A percentile compares a stretch with the other conserved stretches of the same genome.
phyloP scores from a whole-genome alignment of 2,329 filamentous ascomycete species.

The Esteya vermicola region DNA sequence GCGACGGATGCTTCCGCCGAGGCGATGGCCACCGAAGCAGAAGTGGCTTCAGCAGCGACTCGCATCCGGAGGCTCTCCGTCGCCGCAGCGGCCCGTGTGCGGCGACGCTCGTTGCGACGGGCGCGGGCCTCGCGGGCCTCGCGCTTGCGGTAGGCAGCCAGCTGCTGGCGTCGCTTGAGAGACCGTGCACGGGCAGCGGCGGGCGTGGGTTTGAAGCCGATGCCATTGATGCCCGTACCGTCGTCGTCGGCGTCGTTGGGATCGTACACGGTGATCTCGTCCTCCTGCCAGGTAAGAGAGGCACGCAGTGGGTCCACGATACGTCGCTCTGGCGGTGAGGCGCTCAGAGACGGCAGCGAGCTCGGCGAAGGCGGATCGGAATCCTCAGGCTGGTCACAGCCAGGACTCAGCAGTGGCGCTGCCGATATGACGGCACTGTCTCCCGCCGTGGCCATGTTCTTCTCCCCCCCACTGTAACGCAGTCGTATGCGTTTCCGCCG shows the following conservation, averaged over 20 bases:
- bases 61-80: neutral
- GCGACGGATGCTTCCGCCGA: neutral
- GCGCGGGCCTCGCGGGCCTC: constrained; percentile 47
- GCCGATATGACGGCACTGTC: too few relatives aligned
- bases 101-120: constrained; percentile 34
- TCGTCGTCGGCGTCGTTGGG: constrained; percentile 52
- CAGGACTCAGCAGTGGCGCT: too few relatives aligned
- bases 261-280: constrained; percentile 54
- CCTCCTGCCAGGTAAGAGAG: constrained; percentile 51
- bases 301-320: constrained; percentile 40
- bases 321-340: neutral
- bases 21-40: neutral
- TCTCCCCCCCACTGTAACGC: neutral
- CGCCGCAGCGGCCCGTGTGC: constrained; percentile 14
- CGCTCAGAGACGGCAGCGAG: neutral
- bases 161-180: constrained; percentile 43
- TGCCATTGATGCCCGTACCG: constrained; percentile 52
- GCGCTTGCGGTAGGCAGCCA: constrained; percentile 46
- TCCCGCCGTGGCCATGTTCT: too few relatives aligned
- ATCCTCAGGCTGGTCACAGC: too few relatives aligned
- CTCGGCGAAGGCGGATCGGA: too few relatives aligned
- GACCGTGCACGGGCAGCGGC: constrained; percentile 43
- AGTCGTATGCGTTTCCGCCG: constrained; percentile 6
- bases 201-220: constrained; percentile 51
- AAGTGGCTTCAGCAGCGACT: neutral